phyloP scores from a whole-genome alignment of 306 rosid species.

The Glycine soja region DNA sequence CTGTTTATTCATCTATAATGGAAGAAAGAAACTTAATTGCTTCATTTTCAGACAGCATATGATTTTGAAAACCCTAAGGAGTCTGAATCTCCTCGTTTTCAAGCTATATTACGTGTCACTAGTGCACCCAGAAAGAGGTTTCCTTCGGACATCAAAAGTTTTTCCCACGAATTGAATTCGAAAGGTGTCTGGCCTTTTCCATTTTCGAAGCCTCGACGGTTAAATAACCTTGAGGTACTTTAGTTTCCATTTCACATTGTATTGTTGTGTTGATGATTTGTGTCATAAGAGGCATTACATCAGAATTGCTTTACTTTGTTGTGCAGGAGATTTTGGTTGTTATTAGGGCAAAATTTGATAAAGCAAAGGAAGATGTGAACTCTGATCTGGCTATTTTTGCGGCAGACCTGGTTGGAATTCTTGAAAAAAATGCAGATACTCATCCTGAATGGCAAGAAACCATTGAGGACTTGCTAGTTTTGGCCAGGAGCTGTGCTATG shows the following conservation, averaged over 20 bases:
- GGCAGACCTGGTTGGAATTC: conserved; percentile 91
- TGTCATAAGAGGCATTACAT: conserved; percentile 43
- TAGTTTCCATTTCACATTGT: conserved; percentile 34
- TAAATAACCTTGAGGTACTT: conserved; percentile 89
- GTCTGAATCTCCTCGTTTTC: conserved; percentile 99
- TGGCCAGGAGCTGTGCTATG: conserved; percentile 98
- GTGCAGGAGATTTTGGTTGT: conserved; percentile 88
- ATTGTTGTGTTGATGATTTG: conserved; percentile 35
- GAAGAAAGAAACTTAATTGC: conserved; percentile 23
- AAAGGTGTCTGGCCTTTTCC: conserved; percentile 97
- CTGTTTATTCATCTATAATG: conserved; percentile 36
- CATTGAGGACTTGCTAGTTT: conserved; percentile 91
- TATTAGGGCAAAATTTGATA: conserved; percentile 87
- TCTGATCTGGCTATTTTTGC: conserved; percentile 92
- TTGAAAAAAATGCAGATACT: conserved; percentile 88
- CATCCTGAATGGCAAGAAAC: conserved; percentile 99
- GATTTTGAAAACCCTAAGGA: conserved; percentile 98
- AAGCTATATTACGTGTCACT: conserved; percentile 93
- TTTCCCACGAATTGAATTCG: conserved; percentile 95
- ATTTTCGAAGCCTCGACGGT: conserved; percentile 92
- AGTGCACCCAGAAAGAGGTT: conserved; percentile 94
- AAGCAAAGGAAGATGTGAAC: conserved; percentile 94
- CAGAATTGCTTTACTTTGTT: conserved; percentile 39
- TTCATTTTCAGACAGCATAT: conserved; percentile 68
- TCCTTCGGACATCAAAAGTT: conserved; percentile 91